Base-by-base conservation (phyloP, 176 grass and related monocot genomes). In the Carex parvula region DNA sequence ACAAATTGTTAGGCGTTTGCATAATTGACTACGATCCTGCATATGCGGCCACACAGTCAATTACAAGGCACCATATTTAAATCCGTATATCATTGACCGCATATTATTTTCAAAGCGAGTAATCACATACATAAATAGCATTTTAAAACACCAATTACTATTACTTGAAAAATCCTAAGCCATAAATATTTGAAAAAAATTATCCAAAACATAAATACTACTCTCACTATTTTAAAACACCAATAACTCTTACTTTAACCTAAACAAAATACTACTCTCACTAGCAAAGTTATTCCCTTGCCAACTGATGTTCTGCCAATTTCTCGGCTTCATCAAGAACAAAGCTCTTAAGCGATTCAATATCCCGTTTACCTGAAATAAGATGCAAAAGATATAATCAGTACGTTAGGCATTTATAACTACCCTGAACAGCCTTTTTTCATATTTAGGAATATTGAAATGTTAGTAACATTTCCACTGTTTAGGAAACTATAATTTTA, bases 271-370 rank as follows among this genome's bases (percentile, higher is more conserved):
- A 55, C 12, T 33, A 22, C 13, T 2, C 48, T 46, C 9, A 62
- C 32, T 64, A 64, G 16, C 26, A 79, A 81, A 80, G 24, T 78
- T 21, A 55, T 20, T 86, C 88, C 60, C 13, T 69, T 18, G 82
- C 84, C 64, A 92, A 80, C 37, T 88, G 86, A 3, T 79, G 81
- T 84, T 89, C 87, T 41, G 72, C 89, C 9, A 75, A 86, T 88
- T 94, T 99, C 74, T 93, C 88, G 54, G 93, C 91, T 87, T 95
- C 96, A 1, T 84, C 84, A 70, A 92, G 76, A 41, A 92, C 93
- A 74, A 99, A 99, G 59, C 84, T 84, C 69, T 92, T 95, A 44
- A 99, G 88, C n/a, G 80, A 88, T 58, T 93, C 91, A 20, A 99
- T 93, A 80, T 99, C 58, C 85, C 91, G 93, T 42, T 83, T 84